These are phyloP conservation scores for Cutaneotrichosporon spelunceum DNA, from an alignment of 1,284 basidiomycete genomes.

Conservation along the genomic window DNA sequence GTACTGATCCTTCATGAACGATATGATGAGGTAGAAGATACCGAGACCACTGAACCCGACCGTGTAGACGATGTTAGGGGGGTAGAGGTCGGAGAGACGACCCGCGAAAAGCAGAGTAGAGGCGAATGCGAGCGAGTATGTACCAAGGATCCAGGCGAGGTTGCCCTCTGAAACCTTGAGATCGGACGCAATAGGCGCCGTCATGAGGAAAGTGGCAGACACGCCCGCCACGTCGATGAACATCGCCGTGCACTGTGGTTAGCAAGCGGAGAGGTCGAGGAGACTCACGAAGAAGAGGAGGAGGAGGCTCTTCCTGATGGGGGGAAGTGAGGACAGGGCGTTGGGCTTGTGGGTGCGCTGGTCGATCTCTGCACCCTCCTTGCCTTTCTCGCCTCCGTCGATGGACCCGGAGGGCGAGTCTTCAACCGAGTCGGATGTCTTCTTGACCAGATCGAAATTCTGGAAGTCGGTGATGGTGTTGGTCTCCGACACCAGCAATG, in stretches of 20 bases:
- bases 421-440: neutral
- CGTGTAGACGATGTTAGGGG: conserved; percentile 42
- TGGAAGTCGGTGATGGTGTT: neutral
- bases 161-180: conserved; percentile 33
- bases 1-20: conserved; percentile 46
- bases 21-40: conserved; percentile 47
- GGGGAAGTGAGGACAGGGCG: conserved; percentile 27
- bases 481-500: neutral
- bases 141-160: conserved; percentile 45
- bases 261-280: neutral
- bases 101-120: conserved; percentile 43
- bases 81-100: conserved; percentile 44
- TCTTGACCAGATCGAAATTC: neutral
- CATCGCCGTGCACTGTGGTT: conserved; percentile 27
- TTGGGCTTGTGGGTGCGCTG: conserved; percentile 11
- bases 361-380: neutral
- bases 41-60: conserved; percentile 45
- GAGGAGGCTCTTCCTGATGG: conserved; percentile 34
- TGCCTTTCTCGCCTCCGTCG: neutral
- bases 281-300: conserved; percentile 36
- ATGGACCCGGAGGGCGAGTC: neutral
- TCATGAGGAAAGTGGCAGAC: conserved; percentile 45
- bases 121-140: conserved; percentile 38
- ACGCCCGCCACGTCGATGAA: conserved; percentile 45
- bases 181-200: conserved; percentile 41